Conservation (phyloP, 306 rosid genomes). For the Lathyrus tuberosus region DNA sequence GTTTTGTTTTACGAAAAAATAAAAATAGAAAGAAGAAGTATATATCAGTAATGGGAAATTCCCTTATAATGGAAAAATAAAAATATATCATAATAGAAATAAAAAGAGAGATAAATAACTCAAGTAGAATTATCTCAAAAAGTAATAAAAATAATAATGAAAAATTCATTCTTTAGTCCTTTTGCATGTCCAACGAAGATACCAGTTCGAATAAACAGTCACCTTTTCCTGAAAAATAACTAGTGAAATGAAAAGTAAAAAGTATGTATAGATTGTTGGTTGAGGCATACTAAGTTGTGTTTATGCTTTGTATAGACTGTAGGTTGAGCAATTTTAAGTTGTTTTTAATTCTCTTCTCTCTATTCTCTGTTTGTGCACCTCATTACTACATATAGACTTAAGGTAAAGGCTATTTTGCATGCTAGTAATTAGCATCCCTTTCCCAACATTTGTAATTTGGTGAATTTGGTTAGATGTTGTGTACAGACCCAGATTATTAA, state of each 20-base stretch:
- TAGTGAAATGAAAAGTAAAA: conserved; percentile 3
- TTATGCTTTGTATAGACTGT: background rate
- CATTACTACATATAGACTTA: background rate
- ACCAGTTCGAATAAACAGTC: background rate
- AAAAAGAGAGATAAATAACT: conserved; percentile 4
- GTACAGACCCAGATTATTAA: no score
- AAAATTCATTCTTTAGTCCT: background rate
- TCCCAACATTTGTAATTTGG: conserved; percentile 15
- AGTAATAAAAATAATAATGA: background rate
- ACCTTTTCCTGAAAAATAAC: background rate
- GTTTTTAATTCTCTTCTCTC: conserved; percentile 3
- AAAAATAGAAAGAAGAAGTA: conserved; percentile 8
- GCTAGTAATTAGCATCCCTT: background rate
- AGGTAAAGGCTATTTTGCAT: conserved; percentile 18
- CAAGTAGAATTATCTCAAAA: conserved; percentile 5
- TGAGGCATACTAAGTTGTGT: background rate
- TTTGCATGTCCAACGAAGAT: conserved; percentile 5
- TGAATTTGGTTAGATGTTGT: background rate
- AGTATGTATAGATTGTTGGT: background rate
- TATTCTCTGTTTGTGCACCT: background rate
- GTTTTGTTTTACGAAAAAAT: background rate
- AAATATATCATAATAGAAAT: conserved; percentile 2
- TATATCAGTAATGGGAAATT: background rate
- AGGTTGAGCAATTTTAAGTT: background rate
- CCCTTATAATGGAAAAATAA: background rate